Evolutionary conservation across 345 rosid genomes (phyloP).

Genomic region (Pugionium cornutum): DNA sequence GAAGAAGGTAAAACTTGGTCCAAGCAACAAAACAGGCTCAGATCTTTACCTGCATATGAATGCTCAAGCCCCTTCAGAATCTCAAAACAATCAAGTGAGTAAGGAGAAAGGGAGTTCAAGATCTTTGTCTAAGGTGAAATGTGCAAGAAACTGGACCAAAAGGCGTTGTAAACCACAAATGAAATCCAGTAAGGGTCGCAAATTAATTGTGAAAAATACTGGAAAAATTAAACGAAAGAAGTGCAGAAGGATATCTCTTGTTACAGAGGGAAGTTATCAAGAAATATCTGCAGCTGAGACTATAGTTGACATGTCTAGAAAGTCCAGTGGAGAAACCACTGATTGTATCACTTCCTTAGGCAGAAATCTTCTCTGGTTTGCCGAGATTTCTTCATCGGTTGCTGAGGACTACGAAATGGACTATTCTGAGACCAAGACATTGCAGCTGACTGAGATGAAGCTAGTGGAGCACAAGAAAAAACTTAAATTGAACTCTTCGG

Average conservation of each 20-base stretch:
- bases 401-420: constrained; percentile 45
- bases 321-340: constrained; percentile 28
- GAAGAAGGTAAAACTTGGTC: constrained; percentile 32
- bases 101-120: constrained; percentile 13
- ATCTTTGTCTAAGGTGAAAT: constrained; percentile 10
- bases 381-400: constrained; percentile 46
- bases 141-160: constrained; percentile 3
- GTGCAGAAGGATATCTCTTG: constrained; percentile 49
- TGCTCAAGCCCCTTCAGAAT: constrained; percentile 33
- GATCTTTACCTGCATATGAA: constrained; percentile 1
- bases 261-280: constrained; percentile 46
- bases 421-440: constrained; percentile 50
- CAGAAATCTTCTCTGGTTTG: constrained; percentile 49
- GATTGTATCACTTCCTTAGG: constrained; percentile 15
- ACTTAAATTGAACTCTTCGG: constrained; percentile 27
- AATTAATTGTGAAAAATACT: constrained; percentile 6
- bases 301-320: constrained; percentile 50
- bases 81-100: constrained; percentile 18
- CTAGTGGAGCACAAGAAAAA: constrained; percentile 36
- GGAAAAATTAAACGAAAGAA: constrained; percentile 27
- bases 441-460: constrained; percentile 44
- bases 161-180: constrained; percentile 10
- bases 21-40: constrained; percentile 24
- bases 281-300: constrained; percentile 52
- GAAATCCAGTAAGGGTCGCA: background rate